phyloP scores from a whole-genome alignment of 441 rosid genomes.

The Geranium incanum region DNA sequence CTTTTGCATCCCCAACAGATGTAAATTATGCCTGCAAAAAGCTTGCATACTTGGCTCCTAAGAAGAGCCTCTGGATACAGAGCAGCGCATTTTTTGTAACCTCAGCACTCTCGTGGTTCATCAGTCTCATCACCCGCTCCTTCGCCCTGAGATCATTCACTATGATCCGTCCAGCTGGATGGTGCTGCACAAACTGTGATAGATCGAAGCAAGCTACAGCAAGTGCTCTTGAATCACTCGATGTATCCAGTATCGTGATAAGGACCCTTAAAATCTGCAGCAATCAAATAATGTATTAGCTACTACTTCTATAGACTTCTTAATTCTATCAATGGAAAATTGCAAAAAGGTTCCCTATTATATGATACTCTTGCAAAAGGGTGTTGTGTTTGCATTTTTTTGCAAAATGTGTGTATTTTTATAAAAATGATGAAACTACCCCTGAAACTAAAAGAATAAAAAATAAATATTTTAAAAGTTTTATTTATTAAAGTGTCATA shows the following conservation, averaged over 20 bases:
- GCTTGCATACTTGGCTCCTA: constrained; percentile 92
- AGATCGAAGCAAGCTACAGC: constrained; percentile 91
- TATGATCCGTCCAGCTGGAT: constrained; percentile 90
- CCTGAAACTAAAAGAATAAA: no score
- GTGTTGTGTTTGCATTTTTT: no score
- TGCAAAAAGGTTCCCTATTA: no score
- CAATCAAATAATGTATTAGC: no score
- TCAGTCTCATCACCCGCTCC: constrained; percentile 89
- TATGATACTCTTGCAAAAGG: no score
- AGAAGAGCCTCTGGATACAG: constrained; percentile 91
- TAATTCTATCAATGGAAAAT: no score
- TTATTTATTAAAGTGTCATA: no score
- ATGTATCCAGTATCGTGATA: constrained; percentile 78
- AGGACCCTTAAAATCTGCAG: constrained; percentile 76
- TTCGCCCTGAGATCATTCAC: constrained; percentile 85
- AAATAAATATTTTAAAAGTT: no score
- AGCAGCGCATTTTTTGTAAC: constrained; percentile 86
- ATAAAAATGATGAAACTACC: no score
- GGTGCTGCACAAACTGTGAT: constrained; percentile 87
- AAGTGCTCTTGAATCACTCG: constrained; percentile 73
- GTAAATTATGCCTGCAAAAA: constrained; percentile 65
- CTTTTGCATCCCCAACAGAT: background rate
- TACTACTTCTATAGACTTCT: no score
- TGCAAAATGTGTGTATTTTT: no score
- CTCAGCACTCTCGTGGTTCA: constrained; percentile 85